Conservation (phyloP, 108 stramenopile genomes). For the Nannochloropsis gaditana region DNA sequence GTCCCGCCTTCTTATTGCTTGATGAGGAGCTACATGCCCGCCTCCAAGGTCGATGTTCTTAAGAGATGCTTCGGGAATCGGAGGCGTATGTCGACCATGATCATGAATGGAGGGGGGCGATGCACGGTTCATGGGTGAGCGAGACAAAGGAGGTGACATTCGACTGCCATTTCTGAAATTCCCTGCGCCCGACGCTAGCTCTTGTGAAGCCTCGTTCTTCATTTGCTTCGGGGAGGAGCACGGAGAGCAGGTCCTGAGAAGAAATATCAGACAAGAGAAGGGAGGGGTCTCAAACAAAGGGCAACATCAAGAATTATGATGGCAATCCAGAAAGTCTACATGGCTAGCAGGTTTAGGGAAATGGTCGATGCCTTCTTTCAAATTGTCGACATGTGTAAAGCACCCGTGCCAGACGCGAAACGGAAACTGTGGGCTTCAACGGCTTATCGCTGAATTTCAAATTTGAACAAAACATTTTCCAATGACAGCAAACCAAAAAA, state of each 20-base stretch:
- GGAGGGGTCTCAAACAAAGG: neutral
- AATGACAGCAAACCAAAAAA: too few relatives aligned
- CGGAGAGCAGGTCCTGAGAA: neutral
- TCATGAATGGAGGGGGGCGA: neutral
- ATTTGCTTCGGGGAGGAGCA: too few relatives aligned
- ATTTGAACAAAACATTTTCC: too few relatives aligned
- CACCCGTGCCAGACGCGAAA: too few relatives aligned
- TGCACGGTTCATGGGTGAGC: neutral
- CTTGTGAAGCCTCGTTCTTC: too few relatives aligned
- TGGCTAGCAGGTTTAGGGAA: too few relatives aligned
- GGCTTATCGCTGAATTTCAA: too few relatives aligned
- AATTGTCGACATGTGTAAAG: too few relatives aligned
- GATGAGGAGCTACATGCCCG: neutral
- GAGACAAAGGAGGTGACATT: neutral
- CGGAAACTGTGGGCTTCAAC: too few relatives aligned
- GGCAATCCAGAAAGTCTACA: too few relatives aligned
- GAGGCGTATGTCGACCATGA: constrained; percentile 6
- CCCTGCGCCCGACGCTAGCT: neutral
- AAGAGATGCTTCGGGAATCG: neutral
- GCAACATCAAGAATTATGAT: neutral
- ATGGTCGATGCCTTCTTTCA: too few relatives aligned
- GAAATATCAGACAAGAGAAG: neutral
- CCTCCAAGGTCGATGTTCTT: neutral
- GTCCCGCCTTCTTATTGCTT: neutral
- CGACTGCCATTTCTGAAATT: neutral